Percentiles rank a stretch among this genome's conserved stretches.
Evolutionary conservation across 192 early-diverging fungal genomes (phyloP).

Genomic region (Podila clonocystis): DNA sequence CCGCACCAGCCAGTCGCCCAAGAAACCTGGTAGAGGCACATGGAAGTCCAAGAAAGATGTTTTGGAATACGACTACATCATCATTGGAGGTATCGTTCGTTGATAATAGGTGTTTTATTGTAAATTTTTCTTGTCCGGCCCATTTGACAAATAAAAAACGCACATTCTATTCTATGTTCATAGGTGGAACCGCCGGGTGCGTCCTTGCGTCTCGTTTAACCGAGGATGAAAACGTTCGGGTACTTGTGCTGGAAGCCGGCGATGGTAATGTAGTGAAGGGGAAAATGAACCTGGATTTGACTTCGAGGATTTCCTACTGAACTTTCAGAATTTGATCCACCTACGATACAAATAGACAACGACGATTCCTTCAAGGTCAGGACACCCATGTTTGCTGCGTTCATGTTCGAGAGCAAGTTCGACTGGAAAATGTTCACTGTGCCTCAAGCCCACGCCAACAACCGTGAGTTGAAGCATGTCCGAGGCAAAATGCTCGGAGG

Average conservation of each 20-base stretch:
- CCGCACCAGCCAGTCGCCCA: not conserved
- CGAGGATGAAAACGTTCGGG: slow-evolving; percentile 12
- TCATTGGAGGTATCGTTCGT: slow-evolving; percentile 12
- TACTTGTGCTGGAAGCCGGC: slow-evolving; percentile 29
- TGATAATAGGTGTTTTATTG: no score
- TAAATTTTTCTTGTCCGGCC: no score
- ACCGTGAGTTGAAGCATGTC: slow-evolving; percentile 6
- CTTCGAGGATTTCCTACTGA: no score
- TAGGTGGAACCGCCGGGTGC: slow-evolving; percentile 29
- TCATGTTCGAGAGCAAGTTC: not conserved
- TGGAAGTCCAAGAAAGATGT: slow-evolving; percentile 14
- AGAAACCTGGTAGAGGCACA: slow-evolving; percentile 7
- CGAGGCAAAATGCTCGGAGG: slow-evolving; percentile 21
- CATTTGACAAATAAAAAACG: no score
- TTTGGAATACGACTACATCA: slow-evolving; percentile 16
- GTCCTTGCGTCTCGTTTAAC: slow-evolving; percentile 19
- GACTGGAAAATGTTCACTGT: slow-evolving; percentile 12
- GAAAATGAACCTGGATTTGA: no score
- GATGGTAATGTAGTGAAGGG: slow-evolving; percentile 4
- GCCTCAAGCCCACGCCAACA: slow-evolving; percentile 20
- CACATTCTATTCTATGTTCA: no score
- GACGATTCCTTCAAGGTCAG: not conserved
- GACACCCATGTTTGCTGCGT: not conserved
- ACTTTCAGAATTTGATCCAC: not conserved
- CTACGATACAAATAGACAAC: not conserved